phyloP scores from a whole-genome alignment of 768 basidiomycete genomes.

The Panellus pusillus region DNA sequence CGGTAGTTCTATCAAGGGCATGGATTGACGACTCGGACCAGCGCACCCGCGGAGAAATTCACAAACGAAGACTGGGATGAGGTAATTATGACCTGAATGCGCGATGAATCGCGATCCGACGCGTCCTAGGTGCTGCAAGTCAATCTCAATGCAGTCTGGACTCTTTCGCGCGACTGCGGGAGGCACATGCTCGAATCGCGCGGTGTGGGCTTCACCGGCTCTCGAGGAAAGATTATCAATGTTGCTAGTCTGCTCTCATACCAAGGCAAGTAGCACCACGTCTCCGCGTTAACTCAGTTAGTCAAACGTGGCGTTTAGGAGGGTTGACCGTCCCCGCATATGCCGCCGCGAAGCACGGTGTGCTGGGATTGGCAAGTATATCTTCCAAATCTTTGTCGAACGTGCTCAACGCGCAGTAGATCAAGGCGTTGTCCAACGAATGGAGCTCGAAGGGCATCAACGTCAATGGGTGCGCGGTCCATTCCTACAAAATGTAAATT shows the following conservation, averaged over 20 bases:
- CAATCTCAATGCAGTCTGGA: constrained; percentile 48
- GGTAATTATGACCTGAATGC: constrained; percentile 20
- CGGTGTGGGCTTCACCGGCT: constrained; percentile 7
- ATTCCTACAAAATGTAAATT: background rate
- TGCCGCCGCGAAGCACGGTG: constrained; percentile 47
- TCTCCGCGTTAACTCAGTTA: background rate
- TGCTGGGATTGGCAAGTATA: constrained; percentile 31
- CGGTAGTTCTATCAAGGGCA: too few relatives aligned
- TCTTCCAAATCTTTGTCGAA: background rate
- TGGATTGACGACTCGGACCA: background rate
- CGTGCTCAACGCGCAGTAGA: constrained; percentile 3
- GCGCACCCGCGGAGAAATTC: constrained; percentile 39
- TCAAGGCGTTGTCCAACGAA: constrained; percentile 40
- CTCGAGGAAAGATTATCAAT: constrained; percentile 51
- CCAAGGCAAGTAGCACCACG: constrained; percentile 19
- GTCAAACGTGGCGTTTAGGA: background rate
- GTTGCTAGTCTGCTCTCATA: constrained; percentile 38
- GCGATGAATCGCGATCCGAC: background rate
- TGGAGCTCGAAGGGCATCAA: constrained; percentile 48
- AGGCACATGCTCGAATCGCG: constrained; percentile 45
- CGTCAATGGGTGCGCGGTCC: constrained; percentile 33
- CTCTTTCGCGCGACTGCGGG: constrained; percentile 43
- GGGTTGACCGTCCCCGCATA: constrained; percentile 49
- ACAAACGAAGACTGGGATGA: constrained; percentile 50
- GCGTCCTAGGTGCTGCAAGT: constrained; percentile 33